Base-by-base conservation (phyloP, 495 filamentous ascomycete genomes). In the Halenospora varia region DNA sequence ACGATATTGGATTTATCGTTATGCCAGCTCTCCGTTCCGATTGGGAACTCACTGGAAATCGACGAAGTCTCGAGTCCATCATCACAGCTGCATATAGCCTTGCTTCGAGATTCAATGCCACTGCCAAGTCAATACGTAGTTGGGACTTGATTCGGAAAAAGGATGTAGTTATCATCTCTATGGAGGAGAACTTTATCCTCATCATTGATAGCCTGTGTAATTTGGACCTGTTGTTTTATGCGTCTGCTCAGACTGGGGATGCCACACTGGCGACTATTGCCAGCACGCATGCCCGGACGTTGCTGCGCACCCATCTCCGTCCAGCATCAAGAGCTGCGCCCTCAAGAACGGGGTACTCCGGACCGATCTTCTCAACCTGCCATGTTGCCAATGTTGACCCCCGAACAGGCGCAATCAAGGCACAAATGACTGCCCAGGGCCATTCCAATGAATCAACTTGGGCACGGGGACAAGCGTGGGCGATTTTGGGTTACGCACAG, bases 131-230 rank as follows among this genome's bases (percentile, higher is more conserved):
- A 2, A 67, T 75, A 40, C 67, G 71, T 6, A 73, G 69, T 48
- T 77, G 73, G 73, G 64, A 65, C 11, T 66, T 63, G 13, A 52
- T 69, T 13, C 65, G 63, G 19, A 66, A 71, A 19, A 63, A 66
- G 3, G 66, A 70, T 35, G 26, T 60, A 13, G 29, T 57, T 47
- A 57, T 66, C 25, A 57, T 45, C 8, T 53, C 51, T 57, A 46
- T 45, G 56, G 48, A 48, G n/a, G 53, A 62, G 26, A 63, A 68
- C 6, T 72, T 73, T 49, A 64, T 65, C 1, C 64, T 77, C 24
- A 77, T 77, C 53, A 74, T 77, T 20, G 75, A 77, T 60, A 76
- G 71, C 48, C 74, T 77, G 69, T 60, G 73, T 42, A 76, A 76
- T 53, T 54, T 76, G 3, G 70, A 71, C 17, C 59, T 77, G 39